phyloP scores from a whole-genome alignment of 2,329 filamentous ascomycete species.

The Clonostachys byssicola region DNA sequence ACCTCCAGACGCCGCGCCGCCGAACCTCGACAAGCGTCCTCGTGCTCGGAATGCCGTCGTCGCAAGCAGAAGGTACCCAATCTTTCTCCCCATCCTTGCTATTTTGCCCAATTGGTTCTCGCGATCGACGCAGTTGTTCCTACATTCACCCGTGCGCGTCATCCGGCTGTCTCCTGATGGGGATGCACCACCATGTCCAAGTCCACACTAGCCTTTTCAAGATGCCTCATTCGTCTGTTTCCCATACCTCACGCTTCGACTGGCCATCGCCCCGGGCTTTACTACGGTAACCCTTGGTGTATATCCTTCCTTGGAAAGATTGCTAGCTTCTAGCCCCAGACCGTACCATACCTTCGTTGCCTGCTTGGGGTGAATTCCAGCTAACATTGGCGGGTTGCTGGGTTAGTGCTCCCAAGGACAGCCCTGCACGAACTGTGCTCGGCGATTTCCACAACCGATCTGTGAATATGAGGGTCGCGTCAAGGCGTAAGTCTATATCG shows the following conservation, averaged over 20 bases:
- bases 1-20: slow-evolving; percentile 4
- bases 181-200: not conserved
- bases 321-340: not conserved
- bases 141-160: not conserved
- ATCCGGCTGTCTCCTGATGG: not conserved
- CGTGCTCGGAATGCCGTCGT: slow-evolving; percentile 45
- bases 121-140: not conserved
- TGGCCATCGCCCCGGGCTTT: not conserved
- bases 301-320: not conserved
- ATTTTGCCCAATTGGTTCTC: slow-evolving; percentile 1
- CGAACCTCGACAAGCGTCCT: slow-evolving; percentile 24
- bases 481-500: slow-evolving; percentile 11
- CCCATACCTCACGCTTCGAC: not conserved
- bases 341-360: not conserved
- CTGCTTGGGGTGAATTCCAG: not conserved
- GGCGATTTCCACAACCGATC: slow-evolving; percentile 44
- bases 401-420: slow-evolving; percentile 47
- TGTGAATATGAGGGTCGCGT: slow-evolving; percentile 37
- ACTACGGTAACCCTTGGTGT: not conserved
- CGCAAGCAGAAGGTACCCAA: slow-evolving; percentile 43
- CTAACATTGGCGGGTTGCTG: not conserved
- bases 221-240: not conserved
- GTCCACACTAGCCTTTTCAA: not conserved
- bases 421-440: slow-evolving; percentile 48
- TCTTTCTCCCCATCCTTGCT: not conserved